Evolutionary conservation across 2,329 filamentous ascomycete genomes (phyloP).

Genomic region (Pezicula rhizophila): DNA sequence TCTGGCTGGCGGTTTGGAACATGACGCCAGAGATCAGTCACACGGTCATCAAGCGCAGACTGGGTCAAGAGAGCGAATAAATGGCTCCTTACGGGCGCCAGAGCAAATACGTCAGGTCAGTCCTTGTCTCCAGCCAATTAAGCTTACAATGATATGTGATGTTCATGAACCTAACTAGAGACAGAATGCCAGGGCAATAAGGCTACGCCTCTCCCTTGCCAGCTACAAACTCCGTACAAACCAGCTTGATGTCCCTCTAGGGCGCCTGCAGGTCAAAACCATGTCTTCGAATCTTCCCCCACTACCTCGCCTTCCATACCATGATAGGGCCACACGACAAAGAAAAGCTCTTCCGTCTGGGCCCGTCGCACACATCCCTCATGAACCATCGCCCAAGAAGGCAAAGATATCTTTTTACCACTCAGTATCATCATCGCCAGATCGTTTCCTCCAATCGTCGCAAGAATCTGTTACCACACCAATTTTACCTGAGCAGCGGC

Average conservation of each 20-base stretch:
- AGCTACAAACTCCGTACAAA: constrained; percentile 71
- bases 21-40: no score
- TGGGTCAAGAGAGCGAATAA: no score
- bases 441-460: neutral
- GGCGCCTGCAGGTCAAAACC: constrained; percentile 44
- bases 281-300: constrained; percentile 11
- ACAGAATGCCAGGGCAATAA: constrained; percentile 59
- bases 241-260: constrained; percentile 60
- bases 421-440: neutral
- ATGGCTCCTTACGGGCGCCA: neutral
- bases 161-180: neutral
- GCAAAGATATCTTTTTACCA: neutral
- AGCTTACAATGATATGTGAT: neutral
- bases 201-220: constrained; percentile 63
- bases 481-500: constrained; percentile 8
- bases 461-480: constrained; percentile 5
- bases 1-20: no score
- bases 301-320: constrained; percentile 6
- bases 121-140: neutral
- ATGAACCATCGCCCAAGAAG: neutral
- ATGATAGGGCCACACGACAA: constrained; percentile 16
- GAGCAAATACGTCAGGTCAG: constrained; percentile 15
- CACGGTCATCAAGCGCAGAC: no score
- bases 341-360: constrained; percentile 14
- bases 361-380: neutral